Evolutionary conservation across 371 early-diverging fungal genomes (phyloP).

Genomic region (Mortierella sp.): DNA sequence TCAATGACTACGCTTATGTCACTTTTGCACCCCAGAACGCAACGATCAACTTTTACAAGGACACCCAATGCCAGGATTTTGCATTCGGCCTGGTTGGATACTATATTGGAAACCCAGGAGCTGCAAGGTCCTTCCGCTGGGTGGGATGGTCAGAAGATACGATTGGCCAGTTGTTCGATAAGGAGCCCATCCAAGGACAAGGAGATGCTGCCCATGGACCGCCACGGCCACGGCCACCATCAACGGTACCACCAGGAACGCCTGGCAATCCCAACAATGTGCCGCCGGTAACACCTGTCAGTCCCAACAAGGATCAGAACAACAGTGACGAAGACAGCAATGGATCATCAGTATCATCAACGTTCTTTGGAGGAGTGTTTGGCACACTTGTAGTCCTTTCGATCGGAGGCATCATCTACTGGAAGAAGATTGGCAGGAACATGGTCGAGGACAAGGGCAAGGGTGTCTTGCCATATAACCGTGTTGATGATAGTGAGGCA

Average conservation of each 20-base stretch:
- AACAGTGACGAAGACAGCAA: neutral
- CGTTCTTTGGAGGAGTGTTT: constrained; percentile 43
- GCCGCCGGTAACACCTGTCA: neutral
- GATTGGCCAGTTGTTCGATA: constrained; percentile 12
- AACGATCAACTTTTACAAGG: constrained; percentile 53
- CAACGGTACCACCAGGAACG: constrained; percentile 5
- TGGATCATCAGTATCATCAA: neutral
- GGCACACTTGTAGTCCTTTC: constrained; percentile 21
- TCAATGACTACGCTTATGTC: constrained; percentile 21
- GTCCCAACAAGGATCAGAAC: neutral
- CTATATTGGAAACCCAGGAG: constrained; percentile 27
- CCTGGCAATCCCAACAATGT: constrained; percentile 3
- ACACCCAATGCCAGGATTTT: constrained; percentile 22
- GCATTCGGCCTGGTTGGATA: constrained; percentile 37
- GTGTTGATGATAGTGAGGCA: constrained; percentile 3
- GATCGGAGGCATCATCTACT: constrained; percentile 36
- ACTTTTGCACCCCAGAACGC: constrained; percentile 50
- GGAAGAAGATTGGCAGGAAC: constrained; percentile 38
- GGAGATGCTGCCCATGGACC: constrained; percentile 24
- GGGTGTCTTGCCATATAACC: constrained; percentile 24
- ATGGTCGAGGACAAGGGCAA: constrained; percentile 34
- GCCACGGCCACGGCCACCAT: neutral
- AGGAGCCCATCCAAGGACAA: constrained; percentile 29
- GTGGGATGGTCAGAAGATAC: constrained; percentile 42
- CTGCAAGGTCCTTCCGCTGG: constrained; percentile 38